These are phyloP conservation scores for Calonectria multiphialidica DNA, from an alignment of 2,329 filamentous ascomycete species.

Conservation along the genomic window DNA sequence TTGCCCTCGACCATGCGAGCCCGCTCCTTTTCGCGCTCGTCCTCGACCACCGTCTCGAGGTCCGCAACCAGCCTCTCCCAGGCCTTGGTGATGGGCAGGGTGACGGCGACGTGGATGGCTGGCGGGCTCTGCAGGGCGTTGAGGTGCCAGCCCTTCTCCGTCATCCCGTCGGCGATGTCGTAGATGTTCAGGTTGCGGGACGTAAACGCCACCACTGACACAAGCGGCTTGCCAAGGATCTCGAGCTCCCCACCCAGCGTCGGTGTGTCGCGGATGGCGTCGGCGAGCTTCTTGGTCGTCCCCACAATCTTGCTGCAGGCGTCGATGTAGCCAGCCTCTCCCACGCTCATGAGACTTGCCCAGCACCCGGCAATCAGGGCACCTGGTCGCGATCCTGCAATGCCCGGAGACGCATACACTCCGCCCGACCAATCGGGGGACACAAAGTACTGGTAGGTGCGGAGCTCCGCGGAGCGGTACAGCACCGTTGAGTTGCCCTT, in stretches of 20 bases:
- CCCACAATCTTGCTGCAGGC: constrained; percentile 91
- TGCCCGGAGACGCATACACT: constrained; percentile 92
- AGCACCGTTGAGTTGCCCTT: constrained; percentile 96
- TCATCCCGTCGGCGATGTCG: constrained; percentile 92
- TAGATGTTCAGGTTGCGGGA: constrained; percentile 91
- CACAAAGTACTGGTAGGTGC: constrained; percentile 96
- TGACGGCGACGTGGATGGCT: constrained; percentile 94
- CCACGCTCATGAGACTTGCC: constrained; percentile 90
- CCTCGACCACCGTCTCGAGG: constrained; percentile 73
- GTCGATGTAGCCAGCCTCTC: constrained; percentile 88
- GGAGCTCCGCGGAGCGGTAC: constrained; percentile 83
- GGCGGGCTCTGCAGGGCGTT: constrained; percentile 94
- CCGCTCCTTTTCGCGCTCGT: constrained; percentile 85
- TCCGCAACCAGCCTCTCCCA: constrained; percentile 85
- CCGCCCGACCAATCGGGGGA: constrained; percentile 95
- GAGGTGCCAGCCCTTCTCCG: constrained; percentile 89
- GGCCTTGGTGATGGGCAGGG: constrained; percentile 84
- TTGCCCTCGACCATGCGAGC: constrained; percentile 78
- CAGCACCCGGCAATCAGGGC: constrained; percentile 97
- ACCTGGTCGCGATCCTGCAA: constrained; percentile 92
- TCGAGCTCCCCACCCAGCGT: constrained; percentile 79
- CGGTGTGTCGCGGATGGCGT: constrained; percentile 78
- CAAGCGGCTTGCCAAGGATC: constrained; percentile 86
- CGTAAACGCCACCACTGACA: constrained; percentile 90
- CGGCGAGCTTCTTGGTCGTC: constrained; percentile 83